Evolutionary conservation across 1,139 yeast species (phyloP).

Genomic region (Diutina rugosa): DNA sequence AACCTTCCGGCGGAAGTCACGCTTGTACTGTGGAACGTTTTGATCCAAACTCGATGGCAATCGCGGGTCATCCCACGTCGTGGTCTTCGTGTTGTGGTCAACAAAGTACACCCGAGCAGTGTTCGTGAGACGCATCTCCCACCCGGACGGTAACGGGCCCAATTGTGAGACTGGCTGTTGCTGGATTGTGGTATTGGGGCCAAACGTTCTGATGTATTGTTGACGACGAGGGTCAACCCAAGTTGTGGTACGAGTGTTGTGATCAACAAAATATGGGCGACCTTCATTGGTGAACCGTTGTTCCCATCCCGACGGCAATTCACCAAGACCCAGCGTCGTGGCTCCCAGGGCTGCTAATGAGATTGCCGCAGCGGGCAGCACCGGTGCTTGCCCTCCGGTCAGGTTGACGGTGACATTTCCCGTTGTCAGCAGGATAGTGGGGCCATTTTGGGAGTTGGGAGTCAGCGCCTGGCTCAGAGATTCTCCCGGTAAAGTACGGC

Average conservation of each 20-base stretch:
- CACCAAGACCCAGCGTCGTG: constrained; percentile 92
- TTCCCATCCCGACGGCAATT: constrained; percentile 98
- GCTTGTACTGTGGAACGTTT: constrained; percentile 97
- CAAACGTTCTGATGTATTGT: constrained; percentile 92
- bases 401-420: constrained; percentile 35
- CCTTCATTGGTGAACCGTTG: constrained; percentile 98
- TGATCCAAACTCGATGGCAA: constrained; percentile 94
- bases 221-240: constrained; percentile 99
- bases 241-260: constrained; percentile 95
- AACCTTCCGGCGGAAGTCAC: constrained; percentile 95
- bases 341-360: constrained; percentile 83
- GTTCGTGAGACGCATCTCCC: constrained; percentile 99
- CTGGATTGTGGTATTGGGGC: constrained; percentile 54
- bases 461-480: constrained; percentile 12
- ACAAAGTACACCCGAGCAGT: constrained; percentile 97
- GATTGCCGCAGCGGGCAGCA: constrained; percentile 60
- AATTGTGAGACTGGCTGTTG: constrained; percentile 98
- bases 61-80: constrained; percentile 99
- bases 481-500: constrained; percentile 79
- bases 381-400: constrained; percentile 32
- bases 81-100: constrained; percentile 96
- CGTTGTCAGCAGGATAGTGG: constrained; percentile 19
- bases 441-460: constrained; percentile 5
- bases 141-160: constrained; percentile 96
- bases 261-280: constrained; percentile 95